Percentiles rank a stretch among this genome's conserved stretches.
Evolutionary conservation across 148 eudicot genomes (phyloP).

Genomic region (Chenopodium album): DNA sequence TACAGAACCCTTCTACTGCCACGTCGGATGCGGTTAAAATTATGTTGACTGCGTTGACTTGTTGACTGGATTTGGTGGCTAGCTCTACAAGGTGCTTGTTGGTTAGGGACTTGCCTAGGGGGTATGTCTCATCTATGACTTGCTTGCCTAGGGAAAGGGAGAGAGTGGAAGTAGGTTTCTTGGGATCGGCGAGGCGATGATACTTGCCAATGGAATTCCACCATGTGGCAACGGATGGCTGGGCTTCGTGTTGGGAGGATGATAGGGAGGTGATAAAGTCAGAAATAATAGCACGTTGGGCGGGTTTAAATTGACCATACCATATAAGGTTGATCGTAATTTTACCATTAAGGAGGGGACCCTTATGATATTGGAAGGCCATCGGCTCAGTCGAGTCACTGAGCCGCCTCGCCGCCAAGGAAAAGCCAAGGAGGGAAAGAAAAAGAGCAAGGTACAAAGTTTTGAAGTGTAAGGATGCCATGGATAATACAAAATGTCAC

Average conservation of each 20-base stretch:
- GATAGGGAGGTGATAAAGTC: slow-evolving; percentile 41
- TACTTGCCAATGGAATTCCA: slow-evolving; percentile 54
- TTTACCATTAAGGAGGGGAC: slow-evolving; percentile 31
- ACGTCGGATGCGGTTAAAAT: slow-evolving; percentile 54
- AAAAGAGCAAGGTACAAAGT: neutral
- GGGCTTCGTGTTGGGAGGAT: slow-evolving; percentile 11
- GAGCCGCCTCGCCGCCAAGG: slow-evolving; percentile 12
- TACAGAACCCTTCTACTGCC: slow-evolving; percentile 45
- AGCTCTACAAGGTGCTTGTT: slow-evolving; percentile 36
- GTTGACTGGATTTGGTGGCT: slow-evolving; percentile 39
- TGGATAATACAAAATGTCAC: too few species aligned
- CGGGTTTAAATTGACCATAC: slow-evolving; percentile 40
- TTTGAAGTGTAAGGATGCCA: neutral
- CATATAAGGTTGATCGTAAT: slow-evolving; percentile 43
- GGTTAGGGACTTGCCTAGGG: slow-evolving; percentile 47
- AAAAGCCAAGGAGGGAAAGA: neutral
- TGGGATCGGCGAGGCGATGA: slow-evolving; percentile 32
- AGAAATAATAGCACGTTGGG: slow-evolving; percentile 35
- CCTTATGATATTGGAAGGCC: slow-evolving; percentile 34
- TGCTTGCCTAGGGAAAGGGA: slow-evolving; percentile 33
- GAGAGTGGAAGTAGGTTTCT: slow-evolving; percentile 18
- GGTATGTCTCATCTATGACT: slow-evolving; percentile 32
- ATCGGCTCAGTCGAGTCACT: slow-evolving; percentile 9
- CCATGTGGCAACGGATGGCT: slow-evolving; percentile 56
- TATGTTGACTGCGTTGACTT: slow-evolving; percentile 41